These are phyloP conservation scores for Alternaria conjuncta DNA, from an alignment of 2,329 filamentous ascomycete species.

Conservation along the genomic window DNA sequence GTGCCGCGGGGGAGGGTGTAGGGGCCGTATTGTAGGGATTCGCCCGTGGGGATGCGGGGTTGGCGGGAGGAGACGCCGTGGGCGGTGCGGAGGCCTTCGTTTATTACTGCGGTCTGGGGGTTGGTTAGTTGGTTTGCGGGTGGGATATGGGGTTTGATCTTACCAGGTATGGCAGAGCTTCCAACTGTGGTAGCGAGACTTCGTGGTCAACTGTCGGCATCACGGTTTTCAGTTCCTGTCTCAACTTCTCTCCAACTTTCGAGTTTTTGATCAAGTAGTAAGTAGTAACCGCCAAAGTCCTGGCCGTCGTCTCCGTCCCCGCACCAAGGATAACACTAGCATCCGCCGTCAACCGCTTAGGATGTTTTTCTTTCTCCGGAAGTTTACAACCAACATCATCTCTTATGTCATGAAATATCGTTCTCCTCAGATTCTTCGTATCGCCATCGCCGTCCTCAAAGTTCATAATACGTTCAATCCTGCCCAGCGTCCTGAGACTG, in stretches of 20 bases:
- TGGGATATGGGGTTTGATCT: too few species aligned
- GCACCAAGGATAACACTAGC: constrained; percentile 38
- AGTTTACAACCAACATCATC: constrained; percentile 18
- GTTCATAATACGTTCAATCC: not conserved
- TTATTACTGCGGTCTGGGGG: constrained; percentile 2
- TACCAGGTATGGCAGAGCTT: not conserved
- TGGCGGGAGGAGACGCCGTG: constrained; percentile 36
- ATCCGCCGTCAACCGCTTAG: constrained; percentile 36
- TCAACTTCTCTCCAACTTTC: not conserved
- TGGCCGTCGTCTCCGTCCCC: constrained; percentile 42
- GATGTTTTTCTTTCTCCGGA: constrained; percentile 18
- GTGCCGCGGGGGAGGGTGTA: constrained; percentile 31
- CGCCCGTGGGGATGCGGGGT: constrained; percentile 26
- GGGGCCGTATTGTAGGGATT: constrained; percentile 17
- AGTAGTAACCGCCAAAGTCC: constrained; percentile 1
- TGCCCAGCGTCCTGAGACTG: not conserved
- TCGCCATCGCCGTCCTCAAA: not conserved
- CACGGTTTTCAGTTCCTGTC: not conserved
- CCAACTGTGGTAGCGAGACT: not conserved
- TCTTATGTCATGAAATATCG: not conserved
- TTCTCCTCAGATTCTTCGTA: not conserved
- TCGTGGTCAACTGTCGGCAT: not conserved
- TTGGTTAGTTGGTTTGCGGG: too few species aligned
- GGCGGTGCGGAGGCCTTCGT: constrained; percentile 20
- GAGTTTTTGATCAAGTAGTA: not conserved